A percentile compares a stretch with the other conserved stretches of the same genome.
phyloP scores from a whole-genome alignment of 2,329 filamentous ascomycete genomes.

The Cylindrodendrum hubeiense region DNA sequence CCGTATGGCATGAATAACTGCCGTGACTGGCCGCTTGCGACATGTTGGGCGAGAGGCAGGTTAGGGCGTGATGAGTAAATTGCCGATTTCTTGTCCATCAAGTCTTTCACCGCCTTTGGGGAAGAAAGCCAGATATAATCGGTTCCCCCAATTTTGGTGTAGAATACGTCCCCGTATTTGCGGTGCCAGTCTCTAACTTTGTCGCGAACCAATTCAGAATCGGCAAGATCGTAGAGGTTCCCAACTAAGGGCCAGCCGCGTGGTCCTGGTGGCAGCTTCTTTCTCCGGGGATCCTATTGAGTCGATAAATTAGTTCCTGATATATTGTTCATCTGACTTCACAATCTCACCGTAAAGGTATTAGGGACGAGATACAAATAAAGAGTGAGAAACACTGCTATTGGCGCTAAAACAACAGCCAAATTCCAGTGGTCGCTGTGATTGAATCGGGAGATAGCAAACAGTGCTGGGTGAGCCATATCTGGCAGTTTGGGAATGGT shows the following conservation, averaged over 20 bases:
- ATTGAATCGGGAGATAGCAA: not conserved
- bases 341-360: not conserved
- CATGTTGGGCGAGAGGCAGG: slow-evolving; percentile 25
- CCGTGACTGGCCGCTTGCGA: slow-evolving; percentile 22
- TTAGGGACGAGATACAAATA: slow-evolving; percentile 17
- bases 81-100: slow-evolving; percentile 31
- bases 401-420: not conserved
- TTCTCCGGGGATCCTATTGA: slow-evolving; percentile 17
- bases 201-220: slow-evolving; percentile 18
- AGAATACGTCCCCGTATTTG: slow-evolving; percentile 25
- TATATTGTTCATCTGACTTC: no score
- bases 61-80: slow-evolving; percentile 28
- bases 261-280: slow-evolving; percentile 22
- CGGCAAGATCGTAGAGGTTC: slow-evolving; percentile 17
- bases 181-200: slow-evolving; percentile 24
- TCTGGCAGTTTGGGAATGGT: not conserved
- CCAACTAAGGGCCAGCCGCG: slow-evolving; percentile 23
- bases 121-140: slow-evolving; percentile 32
- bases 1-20: slow-evolving; percentile 32
- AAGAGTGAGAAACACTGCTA: not conserved
- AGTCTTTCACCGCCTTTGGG: slow-evolving; percentile 27
- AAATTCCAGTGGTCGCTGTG: not conserved
- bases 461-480: not conserved
- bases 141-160: slow-evolving; percentile 30
- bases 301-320: not conserved